Evolutionary conservation across 148 eudicot genomes (phyloP).

Genomic region (Arbutus unedo): DNA sequence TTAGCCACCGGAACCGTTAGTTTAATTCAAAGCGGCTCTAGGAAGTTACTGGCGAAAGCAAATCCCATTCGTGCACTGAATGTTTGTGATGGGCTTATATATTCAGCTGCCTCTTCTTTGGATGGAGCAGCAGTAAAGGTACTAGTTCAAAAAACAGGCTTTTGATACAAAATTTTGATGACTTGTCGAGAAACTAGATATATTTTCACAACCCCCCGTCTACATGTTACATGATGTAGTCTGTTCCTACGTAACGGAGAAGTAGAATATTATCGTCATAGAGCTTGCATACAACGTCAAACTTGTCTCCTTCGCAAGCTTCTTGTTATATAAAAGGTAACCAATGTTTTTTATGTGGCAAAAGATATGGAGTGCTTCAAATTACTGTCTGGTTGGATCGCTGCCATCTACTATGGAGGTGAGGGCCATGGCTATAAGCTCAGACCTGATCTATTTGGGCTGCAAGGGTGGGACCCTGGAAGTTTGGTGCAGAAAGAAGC

Average conservation of each 20-base stretch:
- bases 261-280: not conserved
- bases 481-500: conserved; percentile 50
- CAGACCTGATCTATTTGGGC: conserved; percentile 44
- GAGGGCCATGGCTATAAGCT: conserved; percentile 42
- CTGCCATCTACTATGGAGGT: conserved; percentile 34
- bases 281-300: not conserved
- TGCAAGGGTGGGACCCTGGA: conserved; percentile 47
- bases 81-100: conserved; percentile 35
- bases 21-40: conserved; percentile 37
- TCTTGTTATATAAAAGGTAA: not conserved
- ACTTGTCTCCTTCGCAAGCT: not conserved
- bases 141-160: not conserved
- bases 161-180: not conserved
- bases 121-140: conserved; percentile 50
- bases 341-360: not conserved
- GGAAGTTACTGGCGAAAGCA: conserved; percentile 37
- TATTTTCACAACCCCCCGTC: not conserved
- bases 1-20: conserved; percentile 42
- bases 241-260: not conserved
- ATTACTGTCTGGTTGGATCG: conserved; percentile 39
- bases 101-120: conserved; percentile 35
- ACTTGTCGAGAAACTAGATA: not conserved
- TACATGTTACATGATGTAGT: not conserved
- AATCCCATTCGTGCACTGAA: conserved; percentile 38
- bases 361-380: conserved; percentile 47